Conservation (phyloP, 208 protist genomes). For the Trypanosoma brucei region DNA sequence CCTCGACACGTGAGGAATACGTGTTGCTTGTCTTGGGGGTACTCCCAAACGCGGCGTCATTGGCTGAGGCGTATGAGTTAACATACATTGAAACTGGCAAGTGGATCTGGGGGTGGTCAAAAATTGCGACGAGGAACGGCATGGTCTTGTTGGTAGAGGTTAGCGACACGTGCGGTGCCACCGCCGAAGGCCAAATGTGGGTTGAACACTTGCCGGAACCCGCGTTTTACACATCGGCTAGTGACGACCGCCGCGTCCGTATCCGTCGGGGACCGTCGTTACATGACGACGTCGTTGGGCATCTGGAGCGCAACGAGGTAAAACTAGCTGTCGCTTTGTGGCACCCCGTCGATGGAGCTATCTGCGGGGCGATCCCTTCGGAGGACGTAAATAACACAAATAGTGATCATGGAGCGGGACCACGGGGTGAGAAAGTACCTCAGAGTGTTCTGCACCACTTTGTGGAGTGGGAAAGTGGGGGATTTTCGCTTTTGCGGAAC, state of each 20-base stretch:
- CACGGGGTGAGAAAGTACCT: not conserved
- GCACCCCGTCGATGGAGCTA: constrained; percentile 1
- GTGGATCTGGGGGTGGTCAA: constrained; percentile 80
- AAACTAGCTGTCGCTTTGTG: constrained; percentile 43
- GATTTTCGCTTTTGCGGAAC: constrained; percentile 58
- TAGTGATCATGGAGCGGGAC: not conserved
- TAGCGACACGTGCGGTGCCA: not conserved
- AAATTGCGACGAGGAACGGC: constrained; percentile 46
- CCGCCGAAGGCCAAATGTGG: not conserved
- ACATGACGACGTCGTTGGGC: constrained; percentile 25
- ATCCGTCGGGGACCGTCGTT: constrained; percentile 50
- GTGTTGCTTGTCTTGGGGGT: constrained; percentile 50
- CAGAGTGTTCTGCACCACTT: constrained; percentile 21
- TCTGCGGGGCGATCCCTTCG: not conserved
- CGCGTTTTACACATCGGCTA: constrained; percentile 48
- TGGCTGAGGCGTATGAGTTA: constrained; percentile 37
- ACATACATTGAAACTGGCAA: constrained; percentile 24
- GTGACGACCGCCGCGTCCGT: constrained; percentile 33
- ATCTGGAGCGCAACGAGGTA: constrained; percentile 71
- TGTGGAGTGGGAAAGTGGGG: constrained; percentile 64
- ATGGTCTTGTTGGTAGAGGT: constrained; percentile 40
- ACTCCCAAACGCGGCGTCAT: constrained; percentile 13
- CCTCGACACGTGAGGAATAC: constrained; percentile 62
- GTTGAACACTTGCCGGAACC: constrained; percentile 23
- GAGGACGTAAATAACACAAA: not conserved